Evolutionary conservation across 73 alveolate species (phyloP).

Genomic region (Chromera velia): DNA sequence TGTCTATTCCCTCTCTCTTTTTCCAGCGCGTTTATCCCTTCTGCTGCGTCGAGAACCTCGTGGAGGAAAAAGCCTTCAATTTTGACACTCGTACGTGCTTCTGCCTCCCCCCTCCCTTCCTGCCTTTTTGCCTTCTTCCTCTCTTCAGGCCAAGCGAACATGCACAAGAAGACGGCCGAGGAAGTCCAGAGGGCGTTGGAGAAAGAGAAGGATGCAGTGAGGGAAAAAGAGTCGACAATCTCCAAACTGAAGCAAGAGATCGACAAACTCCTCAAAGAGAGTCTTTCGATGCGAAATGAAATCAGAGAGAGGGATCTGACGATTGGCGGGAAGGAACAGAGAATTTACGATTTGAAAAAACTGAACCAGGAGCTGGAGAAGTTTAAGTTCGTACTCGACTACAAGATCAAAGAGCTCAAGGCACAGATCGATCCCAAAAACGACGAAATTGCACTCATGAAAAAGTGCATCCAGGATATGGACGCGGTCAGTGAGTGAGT

Average conservation of each 20-base stretch:
- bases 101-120: too few species aligned
- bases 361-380: slow-evolving; percentile 88
- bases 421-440: slow-evolving; percentile 87
- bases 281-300: slow-evolving; percentile 54
- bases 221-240: too few species aligned
- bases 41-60: too few species aligned
- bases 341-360: slow-evolving; percentile 78
- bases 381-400: slow-evolving; percentile 83
- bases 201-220: slow-evolving; percentile 17
- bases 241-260: not conserved
- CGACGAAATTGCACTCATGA: slow-evolving; percentile 70
- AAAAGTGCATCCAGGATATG: slow-evolving; percentile 64
- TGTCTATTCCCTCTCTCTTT: too few species aligned
- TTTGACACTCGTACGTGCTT: too few species aligned
- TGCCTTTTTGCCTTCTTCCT: too few species aligned
- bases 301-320: slow-evolving; percentile 75
- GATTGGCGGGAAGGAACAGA: slow-evolving; percentile 76
- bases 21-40: too few species aligned
- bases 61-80: too few species aligned
- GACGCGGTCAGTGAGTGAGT: slow-evolving; percentile 53
- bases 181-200: slow-evolving; percentile 30
- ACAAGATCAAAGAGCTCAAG: slow-evolving; percentile 83
- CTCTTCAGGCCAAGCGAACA: too few species aligned
- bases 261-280: slow-evolving; percentile 8
- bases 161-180: slow-evolving; percentile 13